Conservation (phyloP, 257 asterid genomes). For the Solanum bulbocastanum region DNA sequence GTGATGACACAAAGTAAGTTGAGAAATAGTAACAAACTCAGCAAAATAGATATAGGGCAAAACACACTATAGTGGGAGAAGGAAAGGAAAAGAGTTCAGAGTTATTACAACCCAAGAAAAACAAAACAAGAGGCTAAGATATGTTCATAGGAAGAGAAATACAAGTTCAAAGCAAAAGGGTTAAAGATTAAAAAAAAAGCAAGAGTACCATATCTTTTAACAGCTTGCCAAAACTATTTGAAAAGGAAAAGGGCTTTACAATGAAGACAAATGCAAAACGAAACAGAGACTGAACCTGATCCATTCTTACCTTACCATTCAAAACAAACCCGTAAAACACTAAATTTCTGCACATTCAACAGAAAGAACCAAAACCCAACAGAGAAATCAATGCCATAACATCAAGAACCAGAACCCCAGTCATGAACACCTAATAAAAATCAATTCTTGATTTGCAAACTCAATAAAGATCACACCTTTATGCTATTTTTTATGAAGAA, state of each 20-base stretch:
- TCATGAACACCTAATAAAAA: background rate
- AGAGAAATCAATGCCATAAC: background rate
- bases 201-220: constrained; percentile 4
- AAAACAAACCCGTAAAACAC: constrained; percentile 9
- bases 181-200: background rate
- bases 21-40: background rate
- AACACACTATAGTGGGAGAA: background rate
- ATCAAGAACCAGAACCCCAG: background rate
- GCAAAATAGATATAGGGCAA: background rate
- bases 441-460: background rate
- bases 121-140: background rate
- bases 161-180: background rate
- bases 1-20: background rate
- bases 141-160: background rate
- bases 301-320: constrained; percentile 20
- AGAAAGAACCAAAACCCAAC: background rate
- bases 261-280: constrained; percentile 13
- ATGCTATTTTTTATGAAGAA: background rate
- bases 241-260: constrained; percentile 19
- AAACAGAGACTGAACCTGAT: constrained; percentile 20
- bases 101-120: background rate
- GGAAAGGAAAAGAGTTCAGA: background rate
- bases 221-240: constrained; percentile 14
- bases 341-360: background rate
- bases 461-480: background rate